Conservation (phyloP, 768 basidiomycete species). For the Leccinellum rugosiceps region DNA sequence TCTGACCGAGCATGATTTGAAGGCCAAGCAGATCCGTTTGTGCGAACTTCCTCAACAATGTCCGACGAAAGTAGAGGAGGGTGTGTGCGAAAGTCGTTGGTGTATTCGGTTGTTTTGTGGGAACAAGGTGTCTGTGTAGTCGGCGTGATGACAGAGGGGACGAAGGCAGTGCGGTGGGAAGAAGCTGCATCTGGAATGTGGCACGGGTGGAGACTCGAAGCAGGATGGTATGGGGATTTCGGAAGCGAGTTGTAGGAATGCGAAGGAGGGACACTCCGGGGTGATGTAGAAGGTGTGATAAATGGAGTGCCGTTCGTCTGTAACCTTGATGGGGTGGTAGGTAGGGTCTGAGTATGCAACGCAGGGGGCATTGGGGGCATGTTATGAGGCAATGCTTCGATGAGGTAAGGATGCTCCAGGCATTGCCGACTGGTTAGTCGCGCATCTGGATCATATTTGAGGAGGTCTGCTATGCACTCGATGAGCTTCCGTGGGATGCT, state of each 20-base stretch:
- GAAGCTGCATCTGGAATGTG: conserved; percentile 47
- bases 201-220: conserved; percentile 36
- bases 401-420: conserved; percentile 85
- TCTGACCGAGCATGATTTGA: conserved; percentile 30
- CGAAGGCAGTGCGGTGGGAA: conserved; percentile 54
- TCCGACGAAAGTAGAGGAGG: conserved; percentile 33
- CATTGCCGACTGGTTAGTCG: conserved; percentile 87
- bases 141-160: conserved; percentile 37
- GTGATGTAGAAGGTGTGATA: conserved; percentile 39
- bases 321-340: conserved; percentile 37
- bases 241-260: conserved; percentile 47
- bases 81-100: conserved; percentile 31
- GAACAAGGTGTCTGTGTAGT: conserved; percentile 29
- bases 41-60: conserved; percentile 28
- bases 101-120: conserved; percentile 34
- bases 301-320: conserved; percentile 34
- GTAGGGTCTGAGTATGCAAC: conserved; percentile 40
- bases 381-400: conserved; percentile 69
- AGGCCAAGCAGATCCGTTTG: conserved; percentile 24
- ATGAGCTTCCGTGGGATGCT: conserved; percentile 76
- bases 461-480: conserved; percentile 87
- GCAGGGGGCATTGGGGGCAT: conserved; percentile 61
- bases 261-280: conserved; percentile 45
- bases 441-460: conserved; percentile 86
- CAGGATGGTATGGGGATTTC: conserved; percentile 37